phyloP scores from a whole-genome alignment of 2,329 filamentous ascomycete species.

The Penicillium sp. region DNA sequence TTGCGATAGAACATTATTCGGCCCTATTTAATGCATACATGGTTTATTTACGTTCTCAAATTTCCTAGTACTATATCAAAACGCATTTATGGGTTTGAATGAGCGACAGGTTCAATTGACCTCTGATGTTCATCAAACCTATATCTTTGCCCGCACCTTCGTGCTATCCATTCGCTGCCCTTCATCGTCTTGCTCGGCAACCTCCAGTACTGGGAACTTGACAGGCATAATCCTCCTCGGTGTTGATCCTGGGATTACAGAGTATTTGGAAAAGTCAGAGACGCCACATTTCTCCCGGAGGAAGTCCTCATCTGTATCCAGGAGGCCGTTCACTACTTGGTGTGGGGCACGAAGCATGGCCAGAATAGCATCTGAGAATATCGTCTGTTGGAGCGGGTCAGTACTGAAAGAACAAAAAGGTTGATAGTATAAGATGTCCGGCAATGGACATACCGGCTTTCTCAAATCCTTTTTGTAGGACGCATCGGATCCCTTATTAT shows the following conservation, averaged over 20 bases:
- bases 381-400: slow-evolving; percentile 43
- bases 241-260: slow-evolving; percentile 60
- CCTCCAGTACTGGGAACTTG: slow-evolving; percentile 66
- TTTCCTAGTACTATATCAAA: neutral
- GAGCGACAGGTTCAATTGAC: neutral
- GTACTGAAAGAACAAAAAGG: neutral
- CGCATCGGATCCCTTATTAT: slow-evolving; percentile 49
- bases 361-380: slow-evolving; percentile 78
- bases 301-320: slow-evolving; percentile 80
- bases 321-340: slow-evolving; percentile 64
- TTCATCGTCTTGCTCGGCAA: slow-evolving; percentile 78
- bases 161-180: slow-evolving; percentile 69
- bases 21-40: neutral
- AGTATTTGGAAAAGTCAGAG: slow-evolving; percentile 71
- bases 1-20: neutral
- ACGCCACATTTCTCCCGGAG: slow-evolving; percentile 64
- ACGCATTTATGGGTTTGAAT: neutral
- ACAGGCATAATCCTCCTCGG: slow-evolving; percentile 78
- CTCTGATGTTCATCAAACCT: neutral
- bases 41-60: neutral
- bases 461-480: slow-evolving; percentile 60
- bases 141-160: slow-evolving; percentile 32
- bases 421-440: neutral
- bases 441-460: slow-evolving; percentile 49
- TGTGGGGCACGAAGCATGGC: slow-evolving; percentile 66